Evolutionary conservation across 257 asterid genomes (phyloP).

Genomic region (Nicotiana paniculata): DNA sequence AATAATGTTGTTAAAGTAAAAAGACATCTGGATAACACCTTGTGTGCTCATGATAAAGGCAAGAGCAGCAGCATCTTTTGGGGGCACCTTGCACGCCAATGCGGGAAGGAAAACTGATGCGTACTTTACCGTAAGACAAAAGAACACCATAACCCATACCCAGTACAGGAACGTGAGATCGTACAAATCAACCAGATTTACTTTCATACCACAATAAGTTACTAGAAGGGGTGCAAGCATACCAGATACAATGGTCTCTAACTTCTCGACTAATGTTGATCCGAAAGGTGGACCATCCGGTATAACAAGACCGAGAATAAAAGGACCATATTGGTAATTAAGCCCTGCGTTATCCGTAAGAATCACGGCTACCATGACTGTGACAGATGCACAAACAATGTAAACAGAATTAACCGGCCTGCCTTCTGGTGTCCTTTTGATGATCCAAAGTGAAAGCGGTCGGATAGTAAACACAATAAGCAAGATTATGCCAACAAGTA

Average conservation of each 20-base stretch:
- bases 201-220: constrained; percentile 70
- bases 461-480: constrained; percentile 44
- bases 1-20: constrained; percentile 29
- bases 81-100: constrained; percentile 54
- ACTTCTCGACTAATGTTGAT: constrained; percentile 59
- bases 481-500: constrained; percentile 25
- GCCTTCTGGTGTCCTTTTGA: constrained; percentile 73
- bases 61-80: constrained; percentile 66
- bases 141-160: constrained; percentile 24
- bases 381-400: constrained; percentile 32
- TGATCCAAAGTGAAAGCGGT: constrained; percentile 50
- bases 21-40: constrained; percentile 80
- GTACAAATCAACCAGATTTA: constrained; percentile 42
- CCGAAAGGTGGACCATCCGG: constrained; percentile 97
- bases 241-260: constrained; percentile 63
- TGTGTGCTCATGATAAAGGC: constrained; percentile 63
- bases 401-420: constrained; percentile 43
- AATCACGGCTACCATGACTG: constrained; percentile 49
- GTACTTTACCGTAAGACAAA: constrained; percentile 33
- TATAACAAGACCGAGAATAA: constrained; percentile 60
- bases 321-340: constrained; percentile 68
- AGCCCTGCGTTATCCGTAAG: constrained; percentile 62
- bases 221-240: constrained; percentile 65
- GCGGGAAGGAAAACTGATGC: constrained; percentile 43
- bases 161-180: constrained; percentile 36